Conservation (phyloP, 2,329 filamentous ascomycete genomes). For the Malbranchea cinnamomea region DNA sequence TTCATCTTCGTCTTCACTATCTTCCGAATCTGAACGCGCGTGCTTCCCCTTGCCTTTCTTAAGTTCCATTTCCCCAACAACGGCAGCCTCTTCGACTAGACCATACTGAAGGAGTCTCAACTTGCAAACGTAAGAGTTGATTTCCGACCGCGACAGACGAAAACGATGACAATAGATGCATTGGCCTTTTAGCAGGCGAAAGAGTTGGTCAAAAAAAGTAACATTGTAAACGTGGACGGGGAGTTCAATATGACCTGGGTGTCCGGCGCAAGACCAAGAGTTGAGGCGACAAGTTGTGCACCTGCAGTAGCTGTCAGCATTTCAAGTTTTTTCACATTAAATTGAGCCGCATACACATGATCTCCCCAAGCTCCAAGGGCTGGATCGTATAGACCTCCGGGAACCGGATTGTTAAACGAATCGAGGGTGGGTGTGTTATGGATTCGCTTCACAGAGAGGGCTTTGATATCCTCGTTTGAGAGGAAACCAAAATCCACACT, state of each 20-base stretch:
- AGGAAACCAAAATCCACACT: slow-evolving; percentile 85
- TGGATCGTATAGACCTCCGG: slow-evolving; percentile 82
- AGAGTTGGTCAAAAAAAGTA: slow-evolving; percentile 86
- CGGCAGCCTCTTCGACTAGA: slow-evolving; percentile 52
- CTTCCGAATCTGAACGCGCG: slow-evolving; percentile 44
- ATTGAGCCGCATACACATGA: slow-evolving; percentile 51
- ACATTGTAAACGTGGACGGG: slow-evolving; percentile 90
- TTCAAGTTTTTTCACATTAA: too few species aligned
- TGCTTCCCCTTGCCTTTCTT: slow-evolving; percentile 32
- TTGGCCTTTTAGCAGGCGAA: slow-evolving; percentile 70
- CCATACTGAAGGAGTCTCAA: slow-evolving; percentile 75
- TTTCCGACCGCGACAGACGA: slow-evolving; percentile 58
- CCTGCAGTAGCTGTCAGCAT: too few species aligned
- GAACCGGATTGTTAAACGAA: slow-evolving; percentile 72
- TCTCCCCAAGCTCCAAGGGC: slow-evolving; percentile 84
- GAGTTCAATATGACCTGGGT: slow-evolving; percentile 88
- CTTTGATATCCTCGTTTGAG: slow-evolving; percentile 64
- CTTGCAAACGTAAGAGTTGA: slow-evolving; percentile 72
- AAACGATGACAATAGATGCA: slow-evolving; percentile 86
- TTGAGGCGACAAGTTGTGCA: slow-evolving; percentile 87
- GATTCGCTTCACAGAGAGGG: slow-evolving; percentile 85
- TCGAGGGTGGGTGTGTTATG: slow-evolving; percentile 93
- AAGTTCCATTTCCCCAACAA: slow-evolving; percentile 37
- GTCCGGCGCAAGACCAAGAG: slow-evolving; percentile 71
- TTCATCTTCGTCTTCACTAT: slow-evolving; percentile 46